These are phyloP conservation scores for Endocladia muricata DNA, from an alignment of 31 red algal species.

Conservation along the genomic window DNA sequence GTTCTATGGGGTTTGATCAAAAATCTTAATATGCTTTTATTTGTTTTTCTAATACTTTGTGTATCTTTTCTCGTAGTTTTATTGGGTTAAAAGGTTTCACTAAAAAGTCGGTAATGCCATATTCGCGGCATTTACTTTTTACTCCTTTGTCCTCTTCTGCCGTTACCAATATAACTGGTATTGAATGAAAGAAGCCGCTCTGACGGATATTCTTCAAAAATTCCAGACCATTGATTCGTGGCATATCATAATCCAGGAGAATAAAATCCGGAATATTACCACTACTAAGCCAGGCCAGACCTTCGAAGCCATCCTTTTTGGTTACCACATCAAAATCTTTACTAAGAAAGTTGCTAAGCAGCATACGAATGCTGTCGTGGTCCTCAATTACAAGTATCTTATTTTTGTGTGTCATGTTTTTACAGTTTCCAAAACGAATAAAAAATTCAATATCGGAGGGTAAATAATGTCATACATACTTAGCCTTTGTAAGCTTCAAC, in stretches of 20 bases:
- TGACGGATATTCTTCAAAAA: conserved; percentile 5
- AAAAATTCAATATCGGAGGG: no score
- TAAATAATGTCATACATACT: no score
- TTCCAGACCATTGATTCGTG: not conserved
- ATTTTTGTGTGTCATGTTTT: not conserved
- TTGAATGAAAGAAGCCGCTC: no score
- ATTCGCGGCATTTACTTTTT: no score
- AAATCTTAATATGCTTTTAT: no score
- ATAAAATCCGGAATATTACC: conserved; percentile 19
- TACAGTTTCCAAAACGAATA: not conserved
- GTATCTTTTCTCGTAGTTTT: no score
- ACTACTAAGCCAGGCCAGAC: not conserved
- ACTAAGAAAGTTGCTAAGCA: not conserved
- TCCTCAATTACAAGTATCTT: conserved; percentile 11
- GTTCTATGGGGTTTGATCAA: not conserved
- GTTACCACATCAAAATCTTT: not conserved
- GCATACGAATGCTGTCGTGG: not conserved
- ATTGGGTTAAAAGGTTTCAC: no score
- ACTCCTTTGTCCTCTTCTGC: no score
- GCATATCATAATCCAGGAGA: not conserved
- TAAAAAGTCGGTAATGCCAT: no score
- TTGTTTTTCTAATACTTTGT: no score
- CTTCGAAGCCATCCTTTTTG: conserved; percentile 1
- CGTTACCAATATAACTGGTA: no score
- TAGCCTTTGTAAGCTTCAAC: no score